phyloP scores from a whole-genome alignment of 345 rosid species.

The Citrus mangshanensis region DNA sequence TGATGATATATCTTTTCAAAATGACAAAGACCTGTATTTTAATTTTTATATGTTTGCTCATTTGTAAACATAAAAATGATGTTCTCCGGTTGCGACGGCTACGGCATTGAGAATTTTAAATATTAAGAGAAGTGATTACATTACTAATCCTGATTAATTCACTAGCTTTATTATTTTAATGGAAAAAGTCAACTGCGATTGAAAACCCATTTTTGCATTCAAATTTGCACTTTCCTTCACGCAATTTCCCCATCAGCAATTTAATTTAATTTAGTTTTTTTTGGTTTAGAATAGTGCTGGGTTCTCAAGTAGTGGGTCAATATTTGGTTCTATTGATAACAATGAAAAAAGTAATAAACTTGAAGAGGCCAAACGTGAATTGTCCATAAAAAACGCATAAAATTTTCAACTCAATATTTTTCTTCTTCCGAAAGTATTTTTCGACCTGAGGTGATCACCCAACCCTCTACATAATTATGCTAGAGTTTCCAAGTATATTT shows the following conservation, averaged over 20 bases:
- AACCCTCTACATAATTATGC: too few relatives aligned
- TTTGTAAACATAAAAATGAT: too few relatives aligned
- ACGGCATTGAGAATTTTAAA: background rate
- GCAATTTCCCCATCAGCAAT: constrained; percentile 6
- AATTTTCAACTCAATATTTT: too few relatives aligned
- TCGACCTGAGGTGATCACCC: too few relatives aligned
- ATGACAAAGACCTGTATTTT: background rate
- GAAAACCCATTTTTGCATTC: background rate
- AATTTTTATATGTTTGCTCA: background rate
- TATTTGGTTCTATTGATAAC: too few relatives aligned
- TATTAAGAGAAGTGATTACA: background rate
- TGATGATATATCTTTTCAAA: background rate
- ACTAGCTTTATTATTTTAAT: background rate
- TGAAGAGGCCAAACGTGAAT: too few relatives aligned
- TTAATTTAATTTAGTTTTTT: too few relatives aligned
- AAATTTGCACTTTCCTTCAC: constrained; percentile 2
- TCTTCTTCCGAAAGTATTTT: too few relatives aligned
- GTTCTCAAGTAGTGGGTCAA: background rate
- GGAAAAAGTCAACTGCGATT: background rate
- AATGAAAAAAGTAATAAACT: too few relatives aligned
- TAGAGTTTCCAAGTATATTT: too few relatives aligned
- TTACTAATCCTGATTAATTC: background rate
- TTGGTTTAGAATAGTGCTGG: too few relatives aligned
- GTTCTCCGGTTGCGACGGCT: background rate
- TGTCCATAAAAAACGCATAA: too few relatives aligned